Base-by-base conservation (phyloP, 2,329 filamentous ascomycete species). In the Botrytis aclada region DNA sequence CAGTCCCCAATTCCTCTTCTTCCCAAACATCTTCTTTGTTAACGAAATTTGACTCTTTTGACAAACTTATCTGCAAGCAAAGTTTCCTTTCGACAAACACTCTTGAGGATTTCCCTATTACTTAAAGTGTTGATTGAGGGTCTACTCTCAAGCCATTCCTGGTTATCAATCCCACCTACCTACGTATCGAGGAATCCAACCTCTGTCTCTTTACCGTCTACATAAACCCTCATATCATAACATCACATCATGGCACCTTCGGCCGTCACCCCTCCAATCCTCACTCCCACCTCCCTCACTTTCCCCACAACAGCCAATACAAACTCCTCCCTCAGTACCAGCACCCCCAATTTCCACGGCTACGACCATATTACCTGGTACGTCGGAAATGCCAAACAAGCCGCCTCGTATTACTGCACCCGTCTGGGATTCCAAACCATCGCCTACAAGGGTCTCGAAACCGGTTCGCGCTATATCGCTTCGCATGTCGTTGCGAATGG, bases 331-430 rank as follows among this genome's bases (percentile, higher is more conserved):
- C 47, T 73, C 37, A 58, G 39, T 10, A 66, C 63, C 41, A 47
- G 9, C 39, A 84, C 78, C 75, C 83, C 82, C 78, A 87, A 86
- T 81, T 95, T 97, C 84, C 88, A 89, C 74, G 94, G 93, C 80
- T 98, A 97, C 82, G 93, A 97, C 83, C 93, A 97, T 83, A 89
- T 97, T 72, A 95, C 94, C 77, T 98, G 95, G 95, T 97, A 94
- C 85, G 95, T 98, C 43, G 94, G 95, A 81, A 98, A 98, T 81
- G 95, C 95, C 78, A 98, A 98, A 84, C 95, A 98, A 85, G 93
- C 94, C 4, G 95, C 95, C 56, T 88, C 92, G 22, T 98, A 93
- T 84, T 98, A 97, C 84, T 91, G 92, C 77, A 91, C 89, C 18
- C 92, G 94, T 77, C 94, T 98, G 85, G 95, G 94, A 72, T 97